phyloP scores from a whole-genome alignment of 208 protist species.

The Borovskyia barvae region DNA sequence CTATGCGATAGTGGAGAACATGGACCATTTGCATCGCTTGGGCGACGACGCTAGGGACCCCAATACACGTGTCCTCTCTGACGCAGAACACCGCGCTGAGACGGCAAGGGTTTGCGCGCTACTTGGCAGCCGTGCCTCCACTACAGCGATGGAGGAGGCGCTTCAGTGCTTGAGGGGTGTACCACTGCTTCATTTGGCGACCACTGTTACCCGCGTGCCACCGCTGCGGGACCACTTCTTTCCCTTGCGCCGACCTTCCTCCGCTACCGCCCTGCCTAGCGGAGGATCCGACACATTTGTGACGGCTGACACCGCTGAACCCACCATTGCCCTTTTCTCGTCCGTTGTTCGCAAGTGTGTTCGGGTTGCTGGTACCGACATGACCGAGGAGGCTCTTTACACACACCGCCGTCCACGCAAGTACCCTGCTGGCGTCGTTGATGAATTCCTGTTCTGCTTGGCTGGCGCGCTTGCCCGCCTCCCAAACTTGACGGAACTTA shows the following conservation, averaged over 20 bases:
- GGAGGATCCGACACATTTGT: neutral
- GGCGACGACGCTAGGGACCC: conserved; percentile 10
- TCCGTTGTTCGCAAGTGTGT: conserved; percentile 57
- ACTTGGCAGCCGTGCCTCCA: conserved; percentile 10
- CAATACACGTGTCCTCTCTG: too few relatives aligned
- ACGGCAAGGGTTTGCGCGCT: neutral
- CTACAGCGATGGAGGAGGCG: conserved; percentile 31
- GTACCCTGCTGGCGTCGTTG: conserved; percentile 53
- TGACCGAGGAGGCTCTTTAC: conserved; percentile 64
- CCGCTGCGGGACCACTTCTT: conserved; percentile 36
- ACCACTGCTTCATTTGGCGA: conserved; percentile 66
- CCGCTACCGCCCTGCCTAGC: neutral
- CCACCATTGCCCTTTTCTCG: conserved; percentile 14
- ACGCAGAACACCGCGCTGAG: too few relatives aligned
- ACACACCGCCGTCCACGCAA: conserved; percentile 30
- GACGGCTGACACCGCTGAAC: conserved; percentile 2
- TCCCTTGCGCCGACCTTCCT: conserved; percentile 7
- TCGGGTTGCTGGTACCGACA: conserved; percentile 50
- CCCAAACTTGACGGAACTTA: neutral
- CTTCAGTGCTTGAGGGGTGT: conserved; percentile 44
- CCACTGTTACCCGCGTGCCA: conserved; percentile 41
- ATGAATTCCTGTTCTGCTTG: conserved; percentile 66
- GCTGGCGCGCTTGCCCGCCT: conserved; percentile 43
- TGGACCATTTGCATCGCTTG: conserved; percentile 32
- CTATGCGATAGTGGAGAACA: conserved; percentile 34